Conservation (phyloP, 495 filamentous ascomycete genomes). For the Penicillium samsonianum region DNA sequence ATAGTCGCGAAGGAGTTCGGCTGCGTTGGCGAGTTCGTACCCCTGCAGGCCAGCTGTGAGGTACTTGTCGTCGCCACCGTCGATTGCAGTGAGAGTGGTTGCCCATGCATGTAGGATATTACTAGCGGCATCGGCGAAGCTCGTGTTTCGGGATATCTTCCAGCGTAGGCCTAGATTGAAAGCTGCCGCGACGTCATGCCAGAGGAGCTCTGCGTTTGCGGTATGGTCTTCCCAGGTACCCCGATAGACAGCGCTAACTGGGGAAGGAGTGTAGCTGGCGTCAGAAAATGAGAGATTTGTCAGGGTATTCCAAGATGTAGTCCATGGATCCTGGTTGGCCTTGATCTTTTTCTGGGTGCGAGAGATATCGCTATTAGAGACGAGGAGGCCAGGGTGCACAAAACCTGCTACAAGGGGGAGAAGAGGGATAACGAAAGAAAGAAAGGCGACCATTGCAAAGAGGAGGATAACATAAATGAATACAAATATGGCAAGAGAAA, state of each 20-base stretch:
- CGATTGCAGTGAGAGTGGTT: not conserved
- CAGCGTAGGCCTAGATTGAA: not conserved
- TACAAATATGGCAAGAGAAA: not conserved
- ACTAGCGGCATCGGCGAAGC: not conserved
- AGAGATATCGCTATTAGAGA: not conserved
- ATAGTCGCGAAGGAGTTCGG: constrained; percentile 1
- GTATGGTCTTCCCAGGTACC: not conserved
- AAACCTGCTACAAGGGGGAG: not conserved
- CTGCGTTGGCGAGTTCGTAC: constrained; percentile 3
- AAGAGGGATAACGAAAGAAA: not conserved
- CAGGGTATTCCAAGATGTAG: not conserved
- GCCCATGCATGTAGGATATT: not conserved
- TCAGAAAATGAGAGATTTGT: not conserved
- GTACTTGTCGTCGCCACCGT: not conserved
- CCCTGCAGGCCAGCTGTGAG: constrained; percentile 4
- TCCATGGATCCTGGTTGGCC: not conserved
- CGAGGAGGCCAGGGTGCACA: not conserved
- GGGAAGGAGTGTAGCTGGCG: not conserved
- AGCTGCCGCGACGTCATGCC: constrained; percentile 1
- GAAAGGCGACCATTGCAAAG: not conserved
- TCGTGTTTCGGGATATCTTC: not conserved
- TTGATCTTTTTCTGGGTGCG: not conserved
- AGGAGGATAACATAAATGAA: not conserved
- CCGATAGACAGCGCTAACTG: not conserved
- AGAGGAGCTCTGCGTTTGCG: not conserved